A percentile compares a stretch with the other conserved stretches of the same genome.
Conservation (phyloP, 805 yeast genomes). For the Sugiyamaella americana region DNA sequence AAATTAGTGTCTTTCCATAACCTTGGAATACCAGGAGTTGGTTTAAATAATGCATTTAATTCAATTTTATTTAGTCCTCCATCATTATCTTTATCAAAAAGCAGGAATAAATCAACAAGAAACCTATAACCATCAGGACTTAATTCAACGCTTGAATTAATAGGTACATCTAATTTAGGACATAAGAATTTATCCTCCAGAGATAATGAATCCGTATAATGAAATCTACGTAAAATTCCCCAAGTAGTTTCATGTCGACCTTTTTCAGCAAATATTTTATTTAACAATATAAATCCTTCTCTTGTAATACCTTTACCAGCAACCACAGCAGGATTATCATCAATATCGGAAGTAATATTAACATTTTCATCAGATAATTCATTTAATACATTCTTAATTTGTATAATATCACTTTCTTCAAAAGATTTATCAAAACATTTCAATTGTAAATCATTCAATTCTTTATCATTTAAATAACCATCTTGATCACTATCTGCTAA, state of each 20-base stretch:
- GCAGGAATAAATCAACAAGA: constrained; percentile 78
- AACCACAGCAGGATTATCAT: constrained; percentile 15
- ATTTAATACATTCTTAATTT: constrained; percentile 34
- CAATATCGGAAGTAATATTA: constrained; percentile 20
- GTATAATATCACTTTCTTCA: constrained; percentile 36
- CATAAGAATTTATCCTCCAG: constrained; percentile 70
- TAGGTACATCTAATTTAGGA: constrained; percentile 41
- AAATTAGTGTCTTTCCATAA: constrained; percentile 82
- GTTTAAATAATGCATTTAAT: constrained; percentile 60
- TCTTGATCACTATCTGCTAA: constrained; percentile 88
- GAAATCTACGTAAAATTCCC: constrained; percentile 85
- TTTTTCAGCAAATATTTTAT: constrained; percentile 76
- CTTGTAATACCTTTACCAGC: constrained; percentile 52
- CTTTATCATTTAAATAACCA: constrained; percentile 66
- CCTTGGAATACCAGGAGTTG: constrained; percentile 90
- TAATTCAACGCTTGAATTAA: constrained; percentile 54
- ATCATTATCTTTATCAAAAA: constrained; percentile 91
- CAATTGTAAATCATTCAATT: constrained; percentile 61
- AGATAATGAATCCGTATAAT: constrained; percentile 87
- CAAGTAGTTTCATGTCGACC: constrained; percentile 97
- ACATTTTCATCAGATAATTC: constrained; percentile 32
- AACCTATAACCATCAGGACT: constrained; percentile 91
- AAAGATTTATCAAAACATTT: constrained; percentile 64
- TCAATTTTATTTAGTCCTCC: constrained; percentile 86
- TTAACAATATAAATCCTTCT: constrained; percentile 70